A percentile compares a stretch with the other conserved stretches of the same genome.
Conservation (phyloP, 1,284 basidiomycete species). For the Rhodotorula sp. region DNA sequence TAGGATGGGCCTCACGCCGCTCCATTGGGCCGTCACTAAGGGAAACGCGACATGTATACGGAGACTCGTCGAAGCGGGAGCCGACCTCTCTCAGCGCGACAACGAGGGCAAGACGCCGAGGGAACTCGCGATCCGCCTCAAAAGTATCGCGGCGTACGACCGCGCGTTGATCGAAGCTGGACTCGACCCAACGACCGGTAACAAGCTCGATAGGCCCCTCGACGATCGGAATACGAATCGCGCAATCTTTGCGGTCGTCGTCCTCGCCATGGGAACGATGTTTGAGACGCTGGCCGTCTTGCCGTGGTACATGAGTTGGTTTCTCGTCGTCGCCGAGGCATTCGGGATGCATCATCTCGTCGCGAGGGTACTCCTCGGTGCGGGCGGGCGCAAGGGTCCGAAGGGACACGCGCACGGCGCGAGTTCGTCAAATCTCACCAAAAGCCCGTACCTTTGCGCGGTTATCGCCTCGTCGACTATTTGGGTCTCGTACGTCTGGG, state of each 20-base stretch:
- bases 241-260: slow-evolving; percentile 77
- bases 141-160: slow-evolving; percentile 81
- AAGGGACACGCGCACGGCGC: neutral
- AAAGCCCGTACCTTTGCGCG: slow-evolving; percentile 79
- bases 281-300: slow-evolving; percentile 77
- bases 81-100: slow-evolving; percentile 77
- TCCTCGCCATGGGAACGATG: slow-evolving; percentile 73
- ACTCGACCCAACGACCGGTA: slow-evolving; percentile 44
- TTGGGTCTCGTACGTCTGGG: slow-evolving; percentile 84
- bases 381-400: slow-evolving; percentile 45
- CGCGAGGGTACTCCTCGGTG: slow-evolving; percentile 72
- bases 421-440: slow-evolving; percentile 45
- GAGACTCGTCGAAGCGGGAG: slow-evolving; percentile 72
- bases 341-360: slow-evolving; percentile 81
- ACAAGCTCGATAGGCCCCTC: slow-evolving; percentile 31
- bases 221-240: slow-evolving; percentile 65
- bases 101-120: slow-evolving; percentile 75
- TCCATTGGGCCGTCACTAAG: slow-evolving; percentile 99
- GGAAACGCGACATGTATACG: slow-evolving; percentile 83
- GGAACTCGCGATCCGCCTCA: slow-evolving; percentile 93
- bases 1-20: slow-evolving; percentile 77
- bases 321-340: slow-evolving; percentile 78
- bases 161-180: slow-evolving; percentile 79
- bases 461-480: slow-evolving; percentile 82
- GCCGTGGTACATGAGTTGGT: slow-evolving; percentile 84